Evolutionary conservation across 805 yeast species (phyloP), one percentile per base, ranked within the genome.

Genomic region (Gaillardinia entomophila): DNA sequence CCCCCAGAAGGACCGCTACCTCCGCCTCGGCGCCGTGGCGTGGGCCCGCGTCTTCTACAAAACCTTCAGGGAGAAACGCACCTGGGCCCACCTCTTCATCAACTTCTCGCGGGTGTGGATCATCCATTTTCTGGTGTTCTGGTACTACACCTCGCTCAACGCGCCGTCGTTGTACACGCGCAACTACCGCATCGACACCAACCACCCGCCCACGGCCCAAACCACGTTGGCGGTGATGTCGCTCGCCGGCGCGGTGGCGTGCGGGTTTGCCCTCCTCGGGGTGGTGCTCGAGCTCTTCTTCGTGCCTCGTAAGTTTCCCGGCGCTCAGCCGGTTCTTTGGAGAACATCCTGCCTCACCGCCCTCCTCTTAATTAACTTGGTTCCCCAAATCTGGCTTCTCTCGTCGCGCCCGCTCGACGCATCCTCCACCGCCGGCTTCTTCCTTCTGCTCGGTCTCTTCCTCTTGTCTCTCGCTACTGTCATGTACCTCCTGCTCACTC

Each of bases 101-200:
- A 83, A 85, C 51, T 85, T 85, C 57, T 82, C 80, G 53, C 62
- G 95, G 35, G 75, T 82, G 33, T 82, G 90, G 89, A 77, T 82
- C 33, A 73, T 84, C 31, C 95, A 85, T 49, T 62, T 78, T 25
- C 67, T 85, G 1, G 62, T 77, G 22, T 85, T 82, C 53, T 85
- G 95, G 95, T 74, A 77, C 36, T 85, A 77, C 49, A 81, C 88
- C 0, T 53, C 79, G 27, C 73, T 71, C 50, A 82, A 85, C 50
- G 65, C 88, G 0, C 79, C 84, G 1, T 71, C 83, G 0, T 60
- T 85, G 18, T 84, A 81, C 52, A 79, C 87, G 0, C 57, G 59
- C 24, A 59, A 73, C 33, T 82, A 81, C 48, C 61, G 62, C 31
- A 76, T 73, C 25, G 49, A 63, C 5, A 42, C 65, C 28, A 71